Percentiles rank a stretch among this genome's conserved stretches.
These are phyloP conservation scores for Tulasnella sp. DNA, from an alignment of 768 basidiomycete genomes.

Conservation along the genomic window DNA sequence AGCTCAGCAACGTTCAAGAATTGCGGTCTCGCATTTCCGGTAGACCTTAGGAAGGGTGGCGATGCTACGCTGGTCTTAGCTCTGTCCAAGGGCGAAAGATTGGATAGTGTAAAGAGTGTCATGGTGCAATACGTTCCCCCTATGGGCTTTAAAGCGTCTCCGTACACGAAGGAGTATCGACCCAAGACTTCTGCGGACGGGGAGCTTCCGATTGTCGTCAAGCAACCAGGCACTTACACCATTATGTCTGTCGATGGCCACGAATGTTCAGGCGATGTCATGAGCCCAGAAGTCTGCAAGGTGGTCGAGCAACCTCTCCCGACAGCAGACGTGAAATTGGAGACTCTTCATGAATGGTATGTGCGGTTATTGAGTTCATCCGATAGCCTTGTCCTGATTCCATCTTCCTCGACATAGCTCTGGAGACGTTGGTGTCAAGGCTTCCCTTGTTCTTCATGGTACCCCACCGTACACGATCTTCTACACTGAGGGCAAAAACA, in stretches of 20 bases:
- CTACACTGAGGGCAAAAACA: constrained; percentile 64
- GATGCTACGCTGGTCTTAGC: constrained; percentile 51
- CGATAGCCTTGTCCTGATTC: neutral
- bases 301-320: constrained; percentile 71
- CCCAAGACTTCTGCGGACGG: constrained; percentile 43
- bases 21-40: constrained; percentile 63
- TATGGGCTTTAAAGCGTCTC: constrained; percentile 14
- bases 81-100: constrained; percentile 37
- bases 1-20: constrained; percentile 64
- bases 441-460: constrained; percentile 77
- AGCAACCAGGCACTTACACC: constrained; percentile 68
- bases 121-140: constrained; percentile 54
- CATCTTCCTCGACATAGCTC: constrained; percentile 42
- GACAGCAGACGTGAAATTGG: constrained; percentile 80
- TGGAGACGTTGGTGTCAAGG: constrained; percentile 85
- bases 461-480: constrained; percentile 81
- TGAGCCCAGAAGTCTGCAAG: constrained; percentile 72
- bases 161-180: constrained; percentile 48
- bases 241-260: constrained; percentile 61
- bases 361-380: constrained; percentile 19
- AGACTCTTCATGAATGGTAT: constrained; percentile 84
- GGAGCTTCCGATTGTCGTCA: constrained; percentile 43
- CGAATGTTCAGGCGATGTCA: constrained; percentile 74
- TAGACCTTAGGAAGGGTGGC: constrained; percentile 62
- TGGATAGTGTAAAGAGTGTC: constrained; percentile 54